These are phyloP conservation scores for Aspergillus eucalypticola DNA, from an alignment of 2,329 filamentous ascomycete species.

Conservation along the genomic window DNA sequence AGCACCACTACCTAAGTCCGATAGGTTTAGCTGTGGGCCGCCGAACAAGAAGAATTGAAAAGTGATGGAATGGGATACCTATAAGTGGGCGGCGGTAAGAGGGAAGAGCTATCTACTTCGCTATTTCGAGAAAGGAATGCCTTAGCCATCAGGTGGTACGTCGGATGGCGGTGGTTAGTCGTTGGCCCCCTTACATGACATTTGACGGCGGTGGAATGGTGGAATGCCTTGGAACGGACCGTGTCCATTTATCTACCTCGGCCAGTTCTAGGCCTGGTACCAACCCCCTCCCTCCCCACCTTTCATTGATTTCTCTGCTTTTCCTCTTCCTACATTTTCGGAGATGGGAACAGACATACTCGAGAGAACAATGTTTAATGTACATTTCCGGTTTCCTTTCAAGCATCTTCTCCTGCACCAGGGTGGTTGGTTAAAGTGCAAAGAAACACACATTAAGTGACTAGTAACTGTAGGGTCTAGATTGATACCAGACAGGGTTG, in stretches of 20 bases:
- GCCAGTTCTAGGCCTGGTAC: background rate
- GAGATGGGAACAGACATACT: too few relatives aligned
- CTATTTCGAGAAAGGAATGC: background rate
- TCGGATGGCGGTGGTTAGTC: background rate
- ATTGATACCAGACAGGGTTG: too few relatives aligned
- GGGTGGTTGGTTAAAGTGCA: too few relatives aligned
- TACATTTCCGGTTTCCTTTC: too few relatives aligned
- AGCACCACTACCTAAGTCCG: too few relatives aligned
- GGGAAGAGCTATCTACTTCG: background rate
- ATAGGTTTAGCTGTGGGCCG: too few relatives aligned
- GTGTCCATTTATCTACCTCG: background rate
- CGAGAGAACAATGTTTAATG: too few relatives aligned
- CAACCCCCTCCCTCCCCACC: background rate
- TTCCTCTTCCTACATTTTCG: background rate
- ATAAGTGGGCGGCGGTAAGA: background rate
- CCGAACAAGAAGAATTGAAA: too few relatives aligned
- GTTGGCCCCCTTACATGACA: background rate
- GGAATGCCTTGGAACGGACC: background rate
- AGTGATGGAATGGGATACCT: too few relatives aligned
- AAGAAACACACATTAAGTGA: too few relatives aligned
- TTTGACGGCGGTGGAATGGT: background rate
- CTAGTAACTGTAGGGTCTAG: too few relatives aligned
- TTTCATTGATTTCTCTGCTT: background rate
- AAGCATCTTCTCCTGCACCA: too few relatives aligned
- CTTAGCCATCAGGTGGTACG: background rate